phyloP scores from a whole-genome alignment of 768 basidiomycete genomes.

The Austroboletus eburneus region DNA sequence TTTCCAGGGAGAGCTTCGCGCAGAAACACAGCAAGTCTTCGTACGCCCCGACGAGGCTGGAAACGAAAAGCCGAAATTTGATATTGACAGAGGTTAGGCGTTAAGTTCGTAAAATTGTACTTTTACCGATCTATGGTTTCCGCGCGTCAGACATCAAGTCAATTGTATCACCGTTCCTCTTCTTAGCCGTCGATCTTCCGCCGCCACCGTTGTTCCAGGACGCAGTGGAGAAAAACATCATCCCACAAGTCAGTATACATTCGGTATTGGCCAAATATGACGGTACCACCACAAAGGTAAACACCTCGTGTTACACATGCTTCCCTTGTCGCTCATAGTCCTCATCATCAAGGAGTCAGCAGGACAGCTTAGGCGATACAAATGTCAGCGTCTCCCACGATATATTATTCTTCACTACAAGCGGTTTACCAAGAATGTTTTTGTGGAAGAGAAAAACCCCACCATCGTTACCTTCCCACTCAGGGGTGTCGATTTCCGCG shows the following conservation, averaged over 20 bases:
- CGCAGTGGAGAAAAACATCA: conserved; percentile 94
- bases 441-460: conserved; percentile 98
- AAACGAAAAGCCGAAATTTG: conserved; percentile 84
- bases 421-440: conserved; percentile 92
- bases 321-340: conserved; percentile 9
- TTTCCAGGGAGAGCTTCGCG: conserved; percentile 90
- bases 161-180: conserved; percentile 85
- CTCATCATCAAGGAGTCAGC: conserved; percentile 62
- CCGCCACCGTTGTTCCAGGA: conserved; percentile 98
- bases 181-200: conserved; percentile 93
- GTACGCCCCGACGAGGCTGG: conserved; percentile 73
- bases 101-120: conserved; percentile 1
- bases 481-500: conserved; percentile 85
- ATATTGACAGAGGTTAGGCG: conserved; percentile 83
- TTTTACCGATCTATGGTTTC: conserved; percentile 21
- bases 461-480: conserved; percentile 98
- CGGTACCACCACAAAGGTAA: conserved; percentile 82
- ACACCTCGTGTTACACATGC: conserved; percentile 23
- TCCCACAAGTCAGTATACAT: conserved; percentile 93
- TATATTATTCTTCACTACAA: conserved; percentile 96
- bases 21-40: conserved; percentile 92
- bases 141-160: conserved; percentile 72
- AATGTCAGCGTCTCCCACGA: conserved; percentile 82
- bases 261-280: conserved; percentile 92
- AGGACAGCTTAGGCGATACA: conserved; percentile 83